Conservation (phyloP, 768 basidiomycete species). For the Naematelia aurantialba region DNA sequence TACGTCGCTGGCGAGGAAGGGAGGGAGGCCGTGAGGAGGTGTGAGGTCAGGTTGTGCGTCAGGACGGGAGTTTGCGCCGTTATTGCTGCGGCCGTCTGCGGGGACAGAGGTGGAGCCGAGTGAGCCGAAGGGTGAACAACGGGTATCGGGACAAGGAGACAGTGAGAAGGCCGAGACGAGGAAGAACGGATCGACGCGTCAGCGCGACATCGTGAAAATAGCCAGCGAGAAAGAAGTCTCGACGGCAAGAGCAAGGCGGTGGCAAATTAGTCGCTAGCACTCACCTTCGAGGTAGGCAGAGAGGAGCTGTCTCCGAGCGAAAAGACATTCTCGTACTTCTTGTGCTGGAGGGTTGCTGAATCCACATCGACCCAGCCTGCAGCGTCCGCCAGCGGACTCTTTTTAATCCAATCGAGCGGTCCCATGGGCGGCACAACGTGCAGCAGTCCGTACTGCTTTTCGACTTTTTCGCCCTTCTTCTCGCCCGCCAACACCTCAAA, state of each 20-base stretch:
- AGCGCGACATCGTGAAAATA: not conserved
- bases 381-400: constrained; percentile 58
- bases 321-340: constrained; percentile 81
- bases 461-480: constrained; percentile 58
- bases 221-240: not conserved
- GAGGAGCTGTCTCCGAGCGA: constrained; percentile 88
- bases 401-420: constrained; percentile 66
- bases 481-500: constrained; percentile 69
- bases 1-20: constrained; percentile 61
- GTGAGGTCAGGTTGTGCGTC: constrained; percentile 76
- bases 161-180: not conserved
- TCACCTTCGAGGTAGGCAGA: constrained; percentile 78
- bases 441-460: constrained; percentile 73
- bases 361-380: constrained; percentile 89
- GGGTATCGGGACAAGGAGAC: not conserved
- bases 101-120: not conserved
- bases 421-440: constrained; percentile 93
- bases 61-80: constrained; percentile 86
- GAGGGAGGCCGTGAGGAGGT: constrained; percentile 69
- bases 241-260: not conserved
- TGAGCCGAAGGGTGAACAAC: not conserved
- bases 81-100: constrained; percentile 80
- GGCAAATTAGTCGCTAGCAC: constrained; percentile 2
- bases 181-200: not conserved
- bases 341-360: constrained; percentile 72